A percentile compares a stretch with the other conserved stretches of the same genome.
These are phyloP conservation scores for Trichaptum fuscoviolaceum DNA, from an alignment of 768 basidiomycete species.

Conservation along the genomic window DNA sequence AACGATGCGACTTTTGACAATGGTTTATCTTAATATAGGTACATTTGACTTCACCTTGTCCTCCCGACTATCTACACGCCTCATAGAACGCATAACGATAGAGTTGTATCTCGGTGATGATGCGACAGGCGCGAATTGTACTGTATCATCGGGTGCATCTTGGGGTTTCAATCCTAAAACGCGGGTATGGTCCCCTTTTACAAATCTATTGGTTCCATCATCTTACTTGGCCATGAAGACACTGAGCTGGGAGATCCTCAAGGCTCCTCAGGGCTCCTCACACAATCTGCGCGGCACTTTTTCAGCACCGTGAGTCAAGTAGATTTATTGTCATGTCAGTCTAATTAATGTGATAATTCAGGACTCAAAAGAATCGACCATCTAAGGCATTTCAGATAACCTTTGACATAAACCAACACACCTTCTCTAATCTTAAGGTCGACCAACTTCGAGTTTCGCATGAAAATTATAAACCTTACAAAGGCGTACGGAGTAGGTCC, in stretches of 20 bases:
- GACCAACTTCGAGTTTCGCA: slow-evolving; percentile 79
- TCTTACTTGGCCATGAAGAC: slow-evolving; percentile 33
- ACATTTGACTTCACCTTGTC: slow-evolving; percentile 58
- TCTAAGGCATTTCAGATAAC: slow-evolving; percentile 68
- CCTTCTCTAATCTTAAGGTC: slow-evolving; percentile 77
- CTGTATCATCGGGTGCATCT: slow-evolving; percentile 59
- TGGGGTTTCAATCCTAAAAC: slow-evolving; percentile 78
- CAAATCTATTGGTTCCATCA: slow-evolving; percentile 5
- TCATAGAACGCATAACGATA: slow-evolving; percentile 66
- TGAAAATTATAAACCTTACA: slow-evolving; percentile 86
- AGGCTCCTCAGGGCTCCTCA: slow-evolving; percentile 55
- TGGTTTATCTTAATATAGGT: slow-evolving; percentile 28
- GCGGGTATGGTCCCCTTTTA: slow-evolving; percentile 35
- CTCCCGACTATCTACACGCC: slow-evolving; percentile 55
- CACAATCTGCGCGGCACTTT: slow-evolving; percentile 79
- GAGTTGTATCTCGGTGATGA: slow-evolving; percentile 74
- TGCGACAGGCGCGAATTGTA: slow-evolving; percentile 68
- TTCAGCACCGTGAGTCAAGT: slow-evolving; percentile 47
- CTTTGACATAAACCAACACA: slow-evolving; percentile 66
- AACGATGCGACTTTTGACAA: slow-evolving; percentile 31
- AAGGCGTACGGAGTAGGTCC: slow-evolving; percentile 73
- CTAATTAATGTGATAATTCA: slow-evolving; percentile 14
- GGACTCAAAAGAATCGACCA: slow-evolving; percentile 48
- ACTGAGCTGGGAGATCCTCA: slow-evolving; percentile 75
- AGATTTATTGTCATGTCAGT: slow-evolving; percentile 8